Evolutionary conservation across 371 early-diverging fungal genomes (phyloP).

Genomic region (Lichtheimia ramosa): DNA sequence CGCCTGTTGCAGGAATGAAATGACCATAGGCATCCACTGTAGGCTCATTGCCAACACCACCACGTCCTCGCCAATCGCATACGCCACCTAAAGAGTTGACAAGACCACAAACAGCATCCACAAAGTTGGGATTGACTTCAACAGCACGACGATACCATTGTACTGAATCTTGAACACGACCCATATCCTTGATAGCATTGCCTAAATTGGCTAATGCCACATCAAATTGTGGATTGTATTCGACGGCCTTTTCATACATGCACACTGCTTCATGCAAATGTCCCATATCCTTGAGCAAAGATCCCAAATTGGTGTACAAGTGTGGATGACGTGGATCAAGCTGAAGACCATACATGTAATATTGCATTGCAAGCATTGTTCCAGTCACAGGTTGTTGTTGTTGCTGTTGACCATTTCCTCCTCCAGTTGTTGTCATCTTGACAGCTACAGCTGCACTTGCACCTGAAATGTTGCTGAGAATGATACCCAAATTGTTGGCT

Average conservation of each 20-base stretch:
- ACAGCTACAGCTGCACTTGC: constrained; percentile 56
- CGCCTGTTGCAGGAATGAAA: constrained; percentile 22
- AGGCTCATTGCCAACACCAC: constrained; percentile 49
- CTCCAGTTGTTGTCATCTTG: constrained; percentile 38
- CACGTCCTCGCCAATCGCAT: constrained; percentile 89
- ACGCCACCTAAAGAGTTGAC: constrained; percentile 86
- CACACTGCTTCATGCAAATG: constrained; percentile 78
- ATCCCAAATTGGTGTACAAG: constrained; percentile 87
- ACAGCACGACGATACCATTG: constrained; percentile 85
- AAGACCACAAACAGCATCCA: constrained; percentile 89
- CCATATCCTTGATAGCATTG: constrained; percentile 88
- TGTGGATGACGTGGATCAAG: constrained; percentile 88
- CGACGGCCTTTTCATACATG: constrained; percentile 90
- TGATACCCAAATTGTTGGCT: constrained; percentile 88
- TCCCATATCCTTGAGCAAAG: constrained; percentile 86
- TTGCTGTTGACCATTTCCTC: too few species aligned
- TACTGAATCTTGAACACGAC: constrained; percentile 86
- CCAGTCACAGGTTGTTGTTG: constrained; percentile 54
- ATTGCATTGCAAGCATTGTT: constrained; percentile 74
- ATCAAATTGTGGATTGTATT: constrained; percentile 83
- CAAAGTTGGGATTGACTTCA: constrained; percentile 86
- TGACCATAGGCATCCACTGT: constrained; percentile 40
- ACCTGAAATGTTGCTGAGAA: constrained; percentile 70
- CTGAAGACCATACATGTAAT: constrained; percentile 85
- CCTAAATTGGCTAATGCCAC: constrained; percentile 91